Conservation (phyloP, 768 basidiomycete genomes). For the Omphalotus guepiniiformis region DNA sequence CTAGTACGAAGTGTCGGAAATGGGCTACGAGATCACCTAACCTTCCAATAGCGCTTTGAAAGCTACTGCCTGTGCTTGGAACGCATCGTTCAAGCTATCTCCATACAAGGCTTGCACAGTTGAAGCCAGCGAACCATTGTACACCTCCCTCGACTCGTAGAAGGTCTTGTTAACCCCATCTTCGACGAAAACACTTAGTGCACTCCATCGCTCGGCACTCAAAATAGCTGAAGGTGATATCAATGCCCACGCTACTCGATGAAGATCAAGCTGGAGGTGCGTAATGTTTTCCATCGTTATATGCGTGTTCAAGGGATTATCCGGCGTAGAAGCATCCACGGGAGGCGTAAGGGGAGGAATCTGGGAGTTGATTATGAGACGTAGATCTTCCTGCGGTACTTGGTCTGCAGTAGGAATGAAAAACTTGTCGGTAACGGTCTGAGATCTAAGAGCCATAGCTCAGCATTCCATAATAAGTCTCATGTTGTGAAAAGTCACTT, state of each 20-base stretch:
- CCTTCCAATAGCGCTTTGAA: not conserved
- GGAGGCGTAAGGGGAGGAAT: conserved; percentile 28
- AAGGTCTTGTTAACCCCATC: conserved; percentile 20
- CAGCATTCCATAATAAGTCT: not conserved
- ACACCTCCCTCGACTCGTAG: conserved; percentile 29
- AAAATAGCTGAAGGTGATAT: conserved; percentile 23
- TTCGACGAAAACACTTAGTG: conserved; percentile 18
- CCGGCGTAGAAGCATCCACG: conserved; percentile 22
- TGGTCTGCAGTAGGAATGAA: conserved; percentile 22
- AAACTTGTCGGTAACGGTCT: conserved; percentile 21
- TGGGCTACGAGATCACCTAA: too few species aligned
- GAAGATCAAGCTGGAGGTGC: conserved; percentile 18
- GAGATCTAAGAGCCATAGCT: conserved; percentile 15
- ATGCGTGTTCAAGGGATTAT: conserved; percentile 22
- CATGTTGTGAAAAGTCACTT: not conserved
- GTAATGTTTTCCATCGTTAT: conserved; percentile 29
- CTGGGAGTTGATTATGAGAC: conserved; percentile 24
- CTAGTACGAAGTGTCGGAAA: too few species aligned
- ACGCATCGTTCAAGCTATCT: conserved; percentile 1
- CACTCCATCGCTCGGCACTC: conserved; percentile 26
- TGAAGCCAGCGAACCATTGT: conserved; percentile 6
- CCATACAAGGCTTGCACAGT: conserved; percentile 4
- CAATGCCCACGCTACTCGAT: conserved; percentile 25
- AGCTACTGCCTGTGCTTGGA: conserved; percentile 2
- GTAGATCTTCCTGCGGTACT: conserved; percentile 17